Base-by-base conservation (phyloP, 202 grass and related monocot species). In the Cymbopogon flexuosus region DNA sequence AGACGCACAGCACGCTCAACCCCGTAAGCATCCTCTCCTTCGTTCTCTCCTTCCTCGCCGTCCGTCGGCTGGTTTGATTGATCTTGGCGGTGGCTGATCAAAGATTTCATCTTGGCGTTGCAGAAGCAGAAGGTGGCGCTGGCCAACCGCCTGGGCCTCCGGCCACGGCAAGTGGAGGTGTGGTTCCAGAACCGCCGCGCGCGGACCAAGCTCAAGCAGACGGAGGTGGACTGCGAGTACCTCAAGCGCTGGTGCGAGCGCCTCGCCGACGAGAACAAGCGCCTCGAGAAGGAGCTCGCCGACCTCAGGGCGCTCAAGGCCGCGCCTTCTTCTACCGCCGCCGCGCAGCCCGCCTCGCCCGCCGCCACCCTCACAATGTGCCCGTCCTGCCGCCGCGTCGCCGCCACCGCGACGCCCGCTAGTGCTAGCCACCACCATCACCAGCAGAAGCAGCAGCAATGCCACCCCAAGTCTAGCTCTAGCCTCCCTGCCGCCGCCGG, bases 161-260 rank as follows among this genome's bases (percentile, higher is more conserved):
- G 77, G 63, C 81, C 91, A 1, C 78, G 93, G 29, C 93, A 97
- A 76, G 93, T 97, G 78, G 88, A 97, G 86, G 91, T 93, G 75
- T 86, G 91, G 91, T 74, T 93, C 89, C 87, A 93, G 87, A 89
- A 97, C 83, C 84, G 91, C 24, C 70, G 93, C 1, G 76, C 91
- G 0, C 16, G 93, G 10, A 97, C 91, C 8, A 97, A 97, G 86
- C 85, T 93, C 5, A 97, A 97, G 91, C 93, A 97, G 89, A 97
- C 93, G 73, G 93, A 97, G 85, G 89, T 91, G 6, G 93, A 97
- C 78, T 93, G 93, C 58, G 93, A 97, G 84, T 88, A 91, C 89
- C 82, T 97, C 67, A 97, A 93, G 88, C 89, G 91, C 40, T 97
- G 93, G 91, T 97, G 91, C 76, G 93, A 93, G 46, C 80, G 85